A percentile compares a stretch with the other conserved stretches of the same genome.
Conservation (phyloP, 108 stramenopile species). For the Cylindrotheca closterium region DNA sequence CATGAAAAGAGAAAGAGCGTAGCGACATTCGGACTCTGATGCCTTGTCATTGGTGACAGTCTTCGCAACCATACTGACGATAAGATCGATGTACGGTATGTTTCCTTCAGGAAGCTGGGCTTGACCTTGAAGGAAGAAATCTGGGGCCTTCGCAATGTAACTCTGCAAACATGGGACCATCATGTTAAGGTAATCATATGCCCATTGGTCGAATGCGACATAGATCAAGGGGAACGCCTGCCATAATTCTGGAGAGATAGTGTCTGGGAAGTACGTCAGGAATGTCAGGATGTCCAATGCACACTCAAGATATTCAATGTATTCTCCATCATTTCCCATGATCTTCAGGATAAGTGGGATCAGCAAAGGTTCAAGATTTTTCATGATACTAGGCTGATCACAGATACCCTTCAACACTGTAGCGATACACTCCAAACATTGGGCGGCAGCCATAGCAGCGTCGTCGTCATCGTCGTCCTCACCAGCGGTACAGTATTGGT, state of each 20-base stretch:
- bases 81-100: conserved; percentile 82
- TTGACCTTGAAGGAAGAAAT: conserved; percentile 64
- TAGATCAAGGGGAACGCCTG: conserved; percentile 91
- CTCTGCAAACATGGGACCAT: conserved; percentile 94
- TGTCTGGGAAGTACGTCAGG: conserved; percentile 89
- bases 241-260: conserved; percentile 89
- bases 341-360: conserved; percentile 85
- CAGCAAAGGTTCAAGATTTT: conserved; percentile 87
- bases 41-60: conserved; percentile 82
- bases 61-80: conserved; percentile 86
- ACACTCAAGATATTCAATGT: conserved; percentile 93
- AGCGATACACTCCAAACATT: conserved; percentile 94
- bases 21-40: conserved; percentile 84
- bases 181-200: conserved; percentile 93
- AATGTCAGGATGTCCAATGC: conserved; percentile 92
- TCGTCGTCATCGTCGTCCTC: conserved; percentile 97
- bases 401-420: conserved; percentile 90
- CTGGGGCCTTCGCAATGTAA: conserved; percentile 87
- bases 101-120: conserved; percentile 52
- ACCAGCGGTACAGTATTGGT: conserved; percentile 84
- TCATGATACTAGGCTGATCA: conserved; percentile 72
- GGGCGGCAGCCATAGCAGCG: conserved; percentile 95
- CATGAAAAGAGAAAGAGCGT: conserved; percentile 85
- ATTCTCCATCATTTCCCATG: conserved; percentile 88
- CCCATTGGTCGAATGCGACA: conserved; percentile 90